Conservation (phyloP, 495 filamentous ascomycete genomes). For the Penicillium arizonense region DNA sequence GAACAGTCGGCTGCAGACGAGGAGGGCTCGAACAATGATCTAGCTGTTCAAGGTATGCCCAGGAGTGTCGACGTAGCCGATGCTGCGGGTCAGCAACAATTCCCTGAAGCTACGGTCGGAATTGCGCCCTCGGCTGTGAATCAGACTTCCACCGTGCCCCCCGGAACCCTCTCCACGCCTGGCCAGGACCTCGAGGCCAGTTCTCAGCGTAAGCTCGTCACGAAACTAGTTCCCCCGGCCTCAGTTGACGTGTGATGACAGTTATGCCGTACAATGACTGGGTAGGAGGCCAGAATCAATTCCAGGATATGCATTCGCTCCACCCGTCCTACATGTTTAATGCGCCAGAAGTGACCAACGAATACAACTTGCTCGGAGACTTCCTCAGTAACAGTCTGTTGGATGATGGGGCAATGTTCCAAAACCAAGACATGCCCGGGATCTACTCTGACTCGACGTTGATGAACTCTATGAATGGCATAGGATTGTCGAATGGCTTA, state of each 20-base stretch:
- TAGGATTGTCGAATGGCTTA: slow-evolving; percentile 31
- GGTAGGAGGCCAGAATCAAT: slow-evolving; percentile 74
- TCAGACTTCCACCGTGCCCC: slow-evolving; percentile 33
- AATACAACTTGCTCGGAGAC: slow-evolving; percentile 94
- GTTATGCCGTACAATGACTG: slow-evolving; percentile 67
- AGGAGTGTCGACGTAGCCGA: slow-evolving; percentile 40
- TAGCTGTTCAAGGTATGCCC: slow-evolving; percentile 38
- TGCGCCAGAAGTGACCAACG: slow-evolving; percentile 87
- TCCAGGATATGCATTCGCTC: slow-evolving; percentile 90
- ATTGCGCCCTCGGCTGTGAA: slow-evolving; percentile 33
- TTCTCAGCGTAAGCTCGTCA: slow-evolving; percentile 67
- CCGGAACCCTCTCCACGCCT: slow-evolving; percentile 30
- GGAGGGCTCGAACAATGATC: slow-evolving; percentile 50
- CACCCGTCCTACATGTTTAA: slow-evolving; percentile 96
- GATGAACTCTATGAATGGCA: slow-evolving; percentile 47
- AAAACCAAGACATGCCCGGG: slow-evolving; percentile 58
- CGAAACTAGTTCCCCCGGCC: slow-evolving; percentile 6
- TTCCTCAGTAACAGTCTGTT: slow-evolving; percentile 87
- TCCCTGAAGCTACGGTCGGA: slow-evolving; percentile 35
- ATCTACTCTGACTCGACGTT: slow-evolving; percentile 57
- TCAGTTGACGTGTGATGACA: slow-evolving; percentile 35
- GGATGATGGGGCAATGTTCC: slow-evolving; percentile 69
- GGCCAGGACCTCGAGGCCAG: slow-evolving; percentile 52
- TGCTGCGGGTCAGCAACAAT: slow-evolving; percentile 41
- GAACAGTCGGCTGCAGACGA: slow-evolving; percentile 61